Evolutionary conservation across 768 basidiomycete genomes (phyloP).

Genomic region (Gloeopeniophorella convolvens): DNA sequence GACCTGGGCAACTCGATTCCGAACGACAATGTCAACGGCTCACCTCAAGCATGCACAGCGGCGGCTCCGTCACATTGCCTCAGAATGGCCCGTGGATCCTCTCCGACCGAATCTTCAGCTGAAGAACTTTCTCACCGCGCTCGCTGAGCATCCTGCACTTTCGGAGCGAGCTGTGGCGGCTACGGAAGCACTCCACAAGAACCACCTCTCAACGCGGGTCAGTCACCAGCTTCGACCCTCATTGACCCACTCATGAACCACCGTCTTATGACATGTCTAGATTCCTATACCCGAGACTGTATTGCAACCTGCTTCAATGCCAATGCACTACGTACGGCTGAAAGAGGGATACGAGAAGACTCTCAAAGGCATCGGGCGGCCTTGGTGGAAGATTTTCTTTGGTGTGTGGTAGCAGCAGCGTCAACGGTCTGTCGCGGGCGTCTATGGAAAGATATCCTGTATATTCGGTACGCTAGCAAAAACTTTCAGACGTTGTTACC

Average conservation of each 20-base stretch:
- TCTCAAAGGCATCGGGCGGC: slow-evolving; percentile 65
- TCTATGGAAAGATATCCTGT: too few relatives aligned
- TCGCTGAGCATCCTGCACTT: slow-evolving; percentile 63
- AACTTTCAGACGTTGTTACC: too few relatives aligned
- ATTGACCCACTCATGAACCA: neutral
- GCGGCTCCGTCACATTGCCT: slow-evolving; percentile 45
- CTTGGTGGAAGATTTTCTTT: slow-evolving; percentile 83
- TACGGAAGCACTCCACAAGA: slow-evolving; percentile 46
- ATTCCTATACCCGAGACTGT: slow-evolving; percentile 60
- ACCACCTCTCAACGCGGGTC: slow-evolving; percentile 55
- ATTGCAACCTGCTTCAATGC: slow-evolving; percentile 62
- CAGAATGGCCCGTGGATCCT: slow-evolving; percentile 63
- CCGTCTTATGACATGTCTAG: slow-evolving; percentile 31
- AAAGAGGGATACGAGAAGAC: slow-evolving; percentile 71
- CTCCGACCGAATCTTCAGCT: slow-evolving; percentile 76
- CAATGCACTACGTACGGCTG: slow-evolving; percentile 66
- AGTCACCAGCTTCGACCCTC: slow-evolving; percentile 8
- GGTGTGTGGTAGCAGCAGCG: slow-evolving; percentile 52
- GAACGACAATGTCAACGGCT: slow-evolving; percentile 24
- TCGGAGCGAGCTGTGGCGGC: slow-evolving; percentile 56
- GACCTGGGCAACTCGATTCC: neutral
- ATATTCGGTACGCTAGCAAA: too few relatives aligned
- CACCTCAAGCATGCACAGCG: slow-evolving; percentile 39
- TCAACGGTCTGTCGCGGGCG: neutral
- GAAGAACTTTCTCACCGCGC: slow-evolving; percentile 52